Conservation (phyloP, 306 rosid species). For the Elaeagnus macrophylla region DNA sequence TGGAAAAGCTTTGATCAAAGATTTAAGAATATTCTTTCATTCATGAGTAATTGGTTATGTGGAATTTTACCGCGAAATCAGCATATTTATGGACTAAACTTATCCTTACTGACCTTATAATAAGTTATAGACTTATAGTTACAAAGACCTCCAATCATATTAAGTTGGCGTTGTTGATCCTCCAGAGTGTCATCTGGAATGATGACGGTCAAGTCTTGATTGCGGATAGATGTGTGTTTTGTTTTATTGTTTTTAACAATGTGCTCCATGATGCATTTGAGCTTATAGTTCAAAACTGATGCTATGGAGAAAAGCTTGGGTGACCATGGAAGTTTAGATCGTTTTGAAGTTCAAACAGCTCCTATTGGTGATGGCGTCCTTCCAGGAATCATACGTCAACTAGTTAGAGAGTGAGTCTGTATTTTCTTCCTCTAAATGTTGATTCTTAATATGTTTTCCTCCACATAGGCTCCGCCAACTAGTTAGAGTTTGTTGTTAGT, state of each 20-base stretch:
- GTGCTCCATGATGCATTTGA: not conserved
- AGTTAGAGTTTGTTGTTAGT: too few relatives aligned
- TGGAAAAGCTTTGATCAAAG: not conserved
- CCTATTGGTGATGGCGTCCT: conserved; percentile 65
- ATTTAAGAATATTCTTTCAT: not conserved
- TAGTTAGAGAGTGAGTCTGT: conserved; percentile 62
- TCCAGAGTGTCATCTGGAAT: not conserved
- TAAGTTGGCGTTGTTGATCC: too few relatives aligned
- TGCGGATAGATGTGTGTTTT: not conserved
- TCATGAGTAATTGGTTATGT: not conserved
- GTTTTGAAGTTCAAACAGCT: conserved; percentile 86
- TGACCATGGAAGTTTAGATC: conserved; percentile 21
- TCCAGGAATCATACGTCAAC: conserved; percentile 73
- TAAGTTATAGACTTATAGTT: too few relatives aligned
- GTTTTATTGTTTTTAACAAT: not conserved
- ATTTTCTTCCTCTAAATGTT: not conserved
- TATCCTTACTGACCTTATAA: too few relatives aligned
- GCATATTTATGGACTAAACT: too few relatives aligned
- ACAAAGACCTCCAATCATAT: too few relatives aligned
- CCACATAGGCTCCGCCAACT: too few relatives aligned
- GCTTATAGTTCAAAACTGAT: conserved; percentile 36
- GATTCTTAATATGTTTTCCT: not conserved
- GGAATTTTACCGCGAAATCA: not conserved
- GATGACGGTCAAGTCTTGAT: not conserved
- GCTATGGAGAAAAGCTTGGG: conserved; percentile 14